phyloP scores from a whole-genome alignment of 768 basidiomycete species.

The Hericium coralloides region DNA sequence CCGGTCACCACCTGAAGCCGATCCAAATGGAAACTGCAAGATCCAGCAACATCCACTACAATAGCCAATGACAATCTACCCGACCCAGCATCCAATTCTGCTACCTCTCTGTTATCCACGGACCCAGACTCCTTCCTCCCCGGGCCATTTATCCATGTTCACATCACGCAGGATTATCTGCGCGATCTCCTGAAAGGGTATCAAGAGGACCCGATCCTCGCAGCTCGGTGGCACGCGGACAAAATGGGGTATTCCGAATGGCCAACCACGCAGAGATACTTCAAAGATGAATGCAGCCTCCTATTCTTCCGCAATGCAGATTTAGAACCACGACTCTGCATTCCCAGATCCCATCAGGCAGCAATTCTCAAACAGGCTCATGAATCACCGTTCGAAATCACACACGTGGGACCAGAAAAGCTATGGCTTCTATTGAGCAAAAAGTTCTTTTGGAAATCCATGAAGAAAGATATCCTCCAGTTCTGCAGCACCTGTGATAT shows the following conservation, averaged over 20 bases:
- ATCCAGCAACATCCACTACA: no score
- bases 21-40: not conserved
- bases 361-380: slow-evolving; percentile 2
- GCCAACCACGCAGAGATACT: slow-evolving; percentile 3
- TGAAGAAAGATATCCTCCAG: slow-evolving; percentile 3
- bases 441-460: not conserved
- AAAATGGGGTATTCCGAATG: not conserved
- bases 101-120: no score
- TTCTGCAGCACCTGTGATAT: slow-evolving; percentile 7
- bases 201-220: not conserved
- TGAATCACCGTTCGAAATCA: slow-evolving; percentile 4
- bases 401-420: slow-evolving; percentile 7
- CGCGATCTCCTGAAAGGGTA: not conserved
- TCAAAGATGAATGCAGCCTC: slow-evolving; percentile 9
- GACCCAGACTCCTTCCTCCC: not conserved
- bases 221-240: no score
- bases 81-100: no score
- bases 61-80: no score
- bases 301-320: slow-evolving; percentile 15
- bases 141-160: not conserved
- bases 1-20: not conserved
- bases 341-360: not conserved
- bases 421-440: slow-evolving; percentile 1
- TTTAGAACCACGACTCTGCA: slow-evolving; percentile 10
- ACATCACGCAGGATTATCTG: not conserved